A percentile compares a stretch with the other conserved stretches of the same genome.
Evolutionary conservation across 225 moss, liverwort and hornwort genomes (phyloP).

Genomic region (Sphagnum contortum): DNA sequence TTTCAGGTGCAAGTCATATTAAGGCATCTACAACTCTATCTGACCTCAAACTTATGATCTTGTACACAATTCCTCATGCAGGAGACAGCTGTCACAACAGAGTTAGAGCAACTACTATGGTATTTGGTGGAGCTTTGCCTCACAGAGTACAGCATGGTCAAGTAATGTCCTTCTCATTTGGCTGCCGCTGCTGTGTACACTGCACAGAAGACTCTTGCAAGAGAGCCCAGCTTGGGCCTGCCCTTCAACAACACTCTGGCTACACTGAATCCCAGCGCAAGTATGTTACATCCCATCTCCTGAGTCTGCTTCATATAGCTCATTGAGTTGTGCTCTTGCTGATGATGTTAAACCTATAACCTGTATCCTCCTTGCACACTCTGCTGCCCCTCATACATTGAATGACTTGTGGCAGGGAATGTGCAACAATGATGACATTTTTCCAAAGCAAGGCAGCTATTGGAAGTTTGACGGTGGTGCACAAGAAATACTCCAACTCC

Average conservation of each 20-base stretch:
- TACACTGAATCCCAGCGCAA: conserved; percentile 54
- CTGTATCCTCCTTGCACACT: not conserved
- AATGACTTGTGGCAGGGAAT: conserved; percentile 30
- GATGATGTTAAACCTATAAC: not conserved
- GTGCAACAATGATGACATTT: conserved; percentile 48
- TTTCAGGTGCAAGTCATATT: too few relatives aligned
- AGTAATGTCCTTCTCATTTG: conserved; percentile 63
- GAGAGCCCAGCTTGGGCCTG: conserved; percentile 62
- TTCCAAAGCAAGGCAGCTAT: conserved; percentile 56
- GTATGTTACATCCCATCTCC: conserved; percentile 5
- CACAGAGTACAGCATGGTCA: conserved; percentile 73
- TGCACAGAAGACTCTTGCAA: conserved; percentile 48
- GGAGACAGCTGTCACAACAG: conserved; percentile 11
- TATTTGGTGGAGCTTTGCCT: conserved; percentile 86
- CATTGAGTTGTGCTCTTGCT: not conserved
- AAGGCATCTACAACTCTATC: too few relatives aligned
- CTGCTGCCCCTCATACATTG: not conserved
- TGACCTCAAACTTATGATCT: too few relatives aligned
- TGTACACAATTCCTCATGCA: too few relatives aligned
- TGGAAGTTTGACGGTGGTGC: conserved; percentile 72
- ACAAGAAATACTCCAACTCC: conserved; percentile 79
- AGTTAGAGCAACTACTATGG: conserved; percentile 61
- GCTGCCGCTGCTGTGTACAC: conserved; percentile 74
- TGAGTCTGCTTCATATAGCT: not conserved
- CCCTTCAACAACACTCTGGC: conserved; percentile 66